These are phyloP conservation scores for Phellopilus nigrolimitatus DNA, from an alignment of 1,284 basidiomycete genomes.

Conservation along the genomic window DNA sequence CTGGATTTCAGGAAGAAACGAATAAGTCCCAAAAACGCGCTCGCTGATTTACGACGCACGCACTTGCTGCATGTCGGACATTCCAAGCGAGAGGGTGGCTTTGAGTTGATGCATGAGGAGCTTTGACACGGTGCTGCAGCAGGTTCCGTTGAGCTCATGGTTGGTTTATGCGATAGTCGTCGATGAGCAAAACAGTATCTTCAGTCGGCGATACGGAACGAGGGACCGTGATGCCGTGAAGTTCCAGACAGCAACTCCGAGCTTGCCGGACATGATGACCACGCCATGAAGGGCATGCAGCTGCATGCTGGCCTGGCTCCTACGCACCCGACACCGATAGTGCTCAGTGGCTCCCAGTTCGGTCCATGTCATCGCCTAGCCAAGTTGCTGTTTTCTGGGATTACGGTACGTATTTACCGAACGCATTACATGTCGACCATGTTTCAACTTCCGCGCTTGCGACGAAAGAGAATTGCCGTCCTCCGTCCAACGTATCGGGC, in stretches of 20 bases:
- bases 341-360: too few species aligned
- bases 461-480: slow-evolving; percentile 49
- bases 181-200: not conserved
- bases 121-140: slow-evolving; percentile 58
- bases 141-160: slow-evolving; percentile 31
- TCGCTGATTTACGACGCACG: slow-evolving; percentile 24
- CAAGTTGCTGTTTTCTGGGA: slow-evolving; percentile 61
- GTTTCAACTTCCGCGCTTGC: not conserved
- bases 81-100: slow-evolving; percentile 71
- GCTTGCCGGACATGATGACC: too few species aligned
- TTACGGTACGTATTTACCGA: slow-evolving; percentile 37
- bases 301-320: too few species aligned
- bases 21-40: slow-evolving; percentile 11
- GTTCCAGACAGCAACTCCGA: too few species aligned
- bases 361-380: not conserved
- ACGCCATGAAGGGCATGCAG: too few species aligned
- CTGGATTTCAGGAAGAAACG: slow-evolving; percentile 35
- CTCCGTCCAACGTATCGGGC: slow-evolving; percentile 40
- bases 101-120: slow-evolving; percentile 62
- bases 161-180: not conserved
- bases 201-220: too few species aligned
- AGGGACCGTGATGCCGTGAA: too few species aligned
- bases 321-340: too few species aligned
- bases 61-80: slow-evolving; percentile 83
- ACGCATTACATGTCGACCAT: not conserved